Evolutionary conservation across 2,329 filamentous ascomycete species (phyloP), one percentile per base, ranked within the genome.

Genomic region (Elsinoe fawcettii): DNA sequence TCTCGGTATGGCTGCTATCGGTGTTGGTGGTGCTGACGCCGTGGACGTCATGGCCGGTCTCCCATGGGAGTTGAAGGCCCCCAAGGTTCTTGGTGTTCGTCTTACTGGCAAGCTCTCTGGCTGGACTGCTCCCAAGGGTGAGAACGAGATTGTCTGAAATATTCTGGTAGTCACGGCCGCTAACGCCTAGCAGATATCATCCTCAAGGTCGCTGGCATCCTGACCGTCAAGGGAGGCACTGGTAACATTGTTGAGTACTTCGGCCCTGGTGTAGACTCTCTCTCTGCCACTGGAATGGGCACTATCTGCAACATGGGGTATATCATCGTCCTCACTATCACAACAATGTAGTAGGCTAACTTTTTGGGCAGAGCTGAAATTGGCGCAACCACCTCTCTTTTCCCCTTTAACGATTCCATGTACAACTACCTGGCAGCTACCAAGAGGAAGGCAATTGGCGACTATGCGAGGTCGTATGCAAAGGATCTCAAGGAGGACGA

Each of bases 321-420:
- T n/a, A 61, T 77, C 76, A 68, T 75, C 64, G 51, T 25, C 49
- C 55, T 22, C 36, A 18, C 51, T 16, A n/a, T 20, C 46, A 1
- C 25, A 56, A 39, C 18, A 59, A 32, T 20, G 30, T 12, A 5
- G 22, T 14, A 14, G 8, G 41, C 57, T 58, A 41, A 59, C 37
- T 44, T 23, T 5, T 7, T 16, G 44, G 64, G 64, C 49, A 63
- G 77, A 69, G 84, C 85, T 65, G 84, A 88, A 67, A 87, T 88
- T 63, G 87, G 87, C 68, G 87, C 91, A 59, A 97, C 92, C 18
- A 96, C 92, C 56, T 95, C 90, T 14, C 70, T 97, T 44, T 99
- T 99, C 86, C 90, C 91, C 66, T 99, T 95, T 85, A 96, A 95
- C 78, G 88, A 96, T 74, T 84, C 88, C 71, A 96, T 96, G 91